Base-by-base conservation (phyloP, 257 asterid species). In the Lithospermum erythrorhizon region DNA sequence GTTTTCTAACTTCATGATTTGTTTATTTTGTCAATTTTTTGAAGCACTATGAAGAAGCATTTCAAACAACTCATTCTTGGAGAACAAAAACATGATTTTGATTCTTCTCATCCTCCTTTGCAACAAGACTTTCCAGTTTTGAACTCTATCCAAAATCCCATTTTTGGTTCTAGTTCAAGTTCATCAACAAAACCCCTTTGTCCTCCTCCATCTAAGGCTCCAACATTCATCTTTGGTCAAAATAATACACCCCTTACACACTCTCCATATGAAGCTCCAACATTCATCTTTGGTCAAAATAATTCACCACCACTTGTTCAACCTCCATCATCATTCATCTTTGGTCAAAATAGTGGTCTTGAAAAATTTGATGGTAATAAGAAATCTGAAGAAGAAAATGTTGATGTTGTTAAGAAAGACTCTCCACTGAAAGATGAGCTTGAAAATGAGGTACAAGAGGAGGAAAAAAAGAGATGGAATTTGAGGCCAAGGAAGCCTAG, bases 401-500 rank as follows among this genome's bases (percentile, higher is more conserved):
- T 52, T 52, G 56, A 10, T 22, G 14, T 8, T n/a, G 27, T 20
- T 0, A 22, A 3, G 9, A 53, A 53, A 20, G 57, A 52, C 20
- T 53, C 25, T 6, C 15, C 16, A 53, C 0, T 53, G 14, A 10
- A n/a, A 53, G 57, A n/a, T 14, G 23, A 19, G 15, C 6, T 3
- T 18, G 24, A n/a, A 53, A 22, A 53, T 22, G 57, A 19, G 57
- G 57, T 6, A n/a, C 21, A 19, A 53, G 24, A 6, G 23, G 25
- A 20, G 16, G 24, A 53, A 22, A n/a, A 3, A 7, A 22, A 20
- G 24, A 20, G 57, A n/a, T 53, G 57, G 57, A 53, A 53, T 22
- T 53, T 53, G 10, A 53, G 57, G 57, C 57, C 57, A 6, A 53
- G 57, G 27, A 53, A 21, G 57, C 57, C 57, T n/a, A 20, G 20